These are phyloP conservation scores for Lasiosphaeria miniovina DNA, from an alignment of 495 filamentous ascomycete genomes.

Conservation along the genomic window DNA sequence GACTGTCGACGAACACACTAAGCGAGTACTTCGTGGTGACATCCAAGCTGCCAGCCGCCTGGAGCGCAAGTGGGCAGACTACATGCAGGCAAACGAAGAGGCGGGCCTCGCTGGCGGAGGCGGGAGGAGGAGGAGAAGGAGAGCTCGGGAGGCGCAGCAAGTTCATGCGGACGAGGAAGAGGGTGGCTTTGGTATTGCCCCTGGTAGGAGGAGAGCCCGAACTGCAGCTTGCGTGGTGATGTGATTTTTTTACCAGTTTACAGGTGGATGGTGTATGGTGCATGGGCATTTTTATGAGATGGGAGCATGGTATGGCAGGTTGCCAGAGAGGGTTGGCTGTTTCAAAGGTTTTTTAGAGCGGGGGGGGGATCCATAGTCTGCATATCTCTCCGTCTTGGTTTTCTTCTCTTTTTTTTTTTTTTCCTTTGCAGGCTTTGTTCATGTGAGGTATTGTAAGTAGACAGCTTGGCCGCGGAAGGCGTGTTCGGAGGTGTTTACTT, in stretches of 20 bases:
- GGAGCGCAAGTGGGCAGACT: conserved; percentile 89
- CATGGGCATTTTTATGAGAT: too few relatives aligned
- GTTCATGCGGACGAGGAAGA: conserved; percentile 76
- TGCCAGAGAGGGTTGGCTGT: too few relatives aligned
- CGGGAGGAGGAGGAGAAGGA: conserved; percentile 63
- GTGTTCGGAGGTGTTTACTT: too few relatives aligned
- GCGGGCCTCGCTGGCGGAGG: conserved; percentile 61
- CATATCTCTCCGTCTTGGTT: too few relatives aligned
- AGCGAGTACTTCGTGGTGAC: conserved; percentile 75
- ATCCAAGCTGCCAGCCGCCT: conserved; percentile 65
- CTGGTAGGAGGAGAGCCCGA: conserved; percentile 49
- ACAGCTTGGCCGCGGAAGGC: too few relatives aligned
- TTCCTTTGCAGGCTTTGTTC: too few relatives aligned
- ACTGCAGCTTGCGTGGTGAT: conserved; percentile 56
- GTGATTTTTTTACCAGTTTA: conserved; percentile 27
- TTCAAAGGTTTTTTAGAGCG: too few relatives aligned
- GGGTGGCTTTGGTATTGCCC: conserved; percentile 38
- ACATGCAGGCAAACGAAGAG: conserved; percentile 89
- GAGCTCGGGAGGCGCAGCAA: conserved; percentile 72
- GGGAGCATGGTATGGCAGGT: too few relatives aligned
- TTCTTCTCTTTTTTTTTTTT: too few relatives aligned
- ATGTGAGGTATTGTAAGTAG: too few relatives aligned
- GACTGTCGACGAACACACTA: conserved; percentile 88
- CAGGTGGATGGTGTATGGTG: too few relatives aligned
- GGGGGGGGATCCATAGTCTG: too few relatives aligned